Percentiles rank a stretch among this genome's conserved stretches.
These are phyloP conservation scores for Begonia loranthoides DNA, from an alignment of 306 rosid species.

Conservation along the genomic window DNA sequence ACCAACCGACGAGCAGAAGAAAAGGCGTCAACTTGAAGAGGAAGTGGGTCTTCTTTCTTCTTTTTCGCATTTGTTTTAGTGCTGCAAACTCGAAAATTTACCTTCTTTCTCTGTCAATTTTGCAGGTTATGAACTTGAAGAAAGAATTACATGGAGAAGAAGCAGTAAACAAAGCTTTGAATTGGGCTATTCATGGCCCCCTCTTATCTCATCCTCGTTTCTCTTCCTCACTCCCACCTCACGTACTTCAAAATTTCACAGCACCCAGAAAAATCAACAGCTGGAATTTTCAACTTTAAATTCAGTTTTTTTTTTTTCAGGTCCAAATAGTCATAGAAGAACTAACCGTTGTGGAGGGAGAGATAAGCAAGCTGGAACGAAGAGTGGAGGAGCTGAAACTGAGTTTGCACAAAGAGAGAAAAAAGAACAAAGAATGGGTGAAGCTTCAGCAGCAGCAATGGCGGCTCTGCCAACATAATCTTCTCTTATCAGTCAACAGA, in stretches of 20 bases:
- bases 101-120: background rate
- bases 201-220: constrained; percentile 32
- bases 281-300: background rate
- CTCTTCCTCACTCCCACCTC: constrained; percentile 42
- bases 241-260: constrained; percentile 18
- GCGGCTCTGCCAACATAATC: constrained; percentile 20
- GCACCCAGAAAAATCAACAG: background rate
- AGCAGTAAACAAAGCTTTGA: constrained; percentile 37
- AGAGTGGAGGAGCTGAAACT: constrained; percentile 56
- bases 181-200: constrained; percentile 55
- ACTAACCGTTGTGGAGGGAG: constrained; percentile 55
- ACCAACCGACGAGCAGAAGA: constrained; percentile 36
- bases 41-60: constrained; percentile 23
- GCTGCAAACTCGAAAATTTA: background rate
- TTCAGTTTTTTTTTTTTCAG: constrained; percentile 11
- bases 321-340: constrained; percentile 54
- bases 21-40: constrained; percentile 42
- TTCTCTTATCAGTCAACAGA: constrained; percentile 17
- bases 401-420: constrained; percentile 36
- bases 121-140: constrained; percentile 51
- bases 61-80: background rate
- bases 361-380: constrained; percentile 51
- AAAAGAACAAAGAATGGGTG: constrained; percentile 32
- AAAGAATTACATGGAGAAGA: constrained; percentile 52
- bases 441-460: constrained; percentile 19